A percentile compares a stretch with the other conserved stretches of the same genome.
These are phyloP conservation scores for Lenzites betulinus DNA, from an alignment of 768 basidiomycete genomes.

Conservation along the genomic window DNA sequence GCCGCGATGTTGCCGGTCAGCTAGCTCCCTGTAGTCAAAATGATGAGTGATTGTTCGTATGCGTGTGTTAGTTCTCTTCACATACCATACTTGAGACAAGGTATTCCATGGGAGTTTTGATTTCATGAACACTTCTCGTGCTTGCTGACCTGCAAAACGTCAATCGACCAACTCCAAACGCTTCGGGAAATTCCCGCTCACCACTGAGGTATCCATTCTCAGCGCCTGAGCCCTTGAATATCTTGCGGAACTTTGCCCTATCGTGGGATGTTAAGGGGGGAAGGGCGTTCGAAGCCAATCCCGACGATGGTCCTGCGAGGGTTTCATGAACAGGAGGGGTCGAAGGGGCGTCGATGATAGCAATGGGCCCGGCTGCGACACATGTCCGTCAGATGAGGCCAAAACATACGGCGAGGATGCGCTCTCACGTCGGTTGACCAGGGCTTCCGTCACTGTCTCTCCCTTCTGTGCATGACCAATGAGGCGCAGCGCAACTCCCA, in stretches of 20 bases:
- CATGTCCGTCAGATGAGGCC: background rate
- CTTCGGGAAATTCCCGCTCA: slow-evolving; percentile 24
- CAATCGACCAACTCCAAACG: too few species aligned
- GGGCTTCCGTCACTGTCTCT: slow-evolving; percentile 40
- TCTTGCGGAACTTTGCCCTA: slow-evolving; percentile 52
- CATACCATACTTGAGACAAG: slow-evolving; percentile 21
- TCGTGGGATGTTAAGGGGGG: slow-evolving; percentile 55
- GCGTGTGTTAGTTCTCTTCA: background rate
- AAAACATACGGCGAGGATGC: slow-evolving; percentile 1
- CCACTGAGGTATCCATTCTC: slow-evolving; percentile 57
- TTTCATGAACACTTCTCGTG: slow-evolving; percentile 63
- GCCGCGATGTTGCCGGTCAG: slow-evolving; percentile 60
- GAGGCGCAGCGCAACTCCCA: slow-evolving; percentile 60
- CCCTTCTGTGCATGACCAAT: slow-evolving; percentile 69
- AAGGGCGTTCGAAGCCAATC: slow-evolving; percentile 21
- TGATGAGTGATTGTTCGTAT: too few species aligned
- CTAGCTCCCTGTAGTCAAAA: slow-evolving; percentile 49
- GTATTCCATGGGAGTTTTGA: slow-evolving; percentile 43
- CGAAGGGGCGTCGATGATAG: slow-evolving; percentile 38
- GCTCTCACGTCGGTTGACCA: slow-evolving; percentile 48
- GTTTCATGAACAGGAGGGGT: slow-evolving; percentile 7
- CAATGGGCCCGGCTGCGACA: slow-evolving; percentile 39
- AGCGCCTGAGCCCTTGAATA: slow-evolving; percentile 55
- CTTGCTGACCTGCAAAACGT: slow-evolving; percentile 55
- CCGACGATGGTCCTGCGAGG: slow-evolving; percentile 6